Evolutionary conservation across 306 rosid species (phyloP).

Genomic region (Aeschynomene evenia): DNA sequence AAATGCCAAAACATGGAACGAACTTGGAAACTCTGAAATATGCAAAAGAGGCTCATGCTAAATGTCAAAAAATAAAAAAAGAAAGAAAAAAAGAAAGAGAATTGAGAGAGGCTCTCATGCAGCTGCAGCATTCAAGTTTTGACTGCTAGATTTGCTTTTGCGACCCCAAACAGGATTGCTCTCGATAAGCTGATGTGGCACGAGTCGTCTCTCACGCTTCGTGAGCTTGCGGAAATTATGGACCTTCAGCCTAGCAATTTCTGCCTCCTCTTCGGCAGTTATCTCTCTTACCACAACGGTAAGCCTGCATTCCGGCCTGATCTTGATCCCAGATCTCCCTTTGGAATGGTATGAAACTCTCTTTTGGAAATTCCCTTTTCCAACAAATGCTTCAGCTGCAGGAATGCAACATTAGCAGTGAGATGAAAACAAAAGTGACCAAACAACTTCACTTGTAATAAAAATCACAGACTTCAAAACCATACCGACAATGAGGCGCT

Average conservation of each 20-base stretch:
- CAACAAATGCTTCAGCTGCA: conserved; percentile 86
- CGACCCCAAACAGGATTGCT: conserved; percentile 81
- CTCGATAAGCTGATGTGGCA: conserved; percentile 91
- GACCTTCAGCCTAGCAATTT: conserved; percentile 81
- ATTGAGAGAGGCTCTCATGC: conserved; percentile 20
- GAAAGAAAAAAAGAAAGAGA: too few species aligned
- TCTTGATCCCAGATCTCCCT: conserved; percentile 48
- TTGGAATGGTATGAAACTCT: conserved; percentile 50
- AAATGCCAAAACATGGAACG: neutral
- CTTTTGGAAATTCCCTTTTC: conserved; percentile 67
- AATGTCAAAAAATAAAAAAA: too few species aligned
- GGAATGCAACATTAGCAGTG: conserved; percentile 24
- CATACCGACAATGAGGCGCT: conserved; percentile 86
- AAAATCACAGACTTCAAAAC: conserved; percentile 3
- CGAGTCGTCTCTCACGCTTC: conserved; percentile 69
- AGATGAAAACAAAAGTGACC: neutral
- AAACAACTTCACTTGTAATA: conserved; percentile 21
- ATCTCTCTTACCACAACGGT: conserved; percentile 83
- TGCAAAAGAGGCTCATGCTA: conserved; percentile 1
- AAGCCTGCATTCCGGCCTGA: conserved; percentile 75
- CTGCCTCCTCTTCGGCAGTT: conserved; percentile 83
- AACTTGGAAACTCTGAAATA: neutral
- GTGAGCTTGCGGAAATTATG: conserved; percentile 67
- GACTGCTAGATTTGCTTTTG: conserved; percentile 48
- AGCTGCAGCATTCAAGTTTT: conserved; percentile 31